These are phyloP conservation scores for Candida silvicultrix DNA, from an alignment of 805 yeast species.

Conservation along the genomic window DNA sequence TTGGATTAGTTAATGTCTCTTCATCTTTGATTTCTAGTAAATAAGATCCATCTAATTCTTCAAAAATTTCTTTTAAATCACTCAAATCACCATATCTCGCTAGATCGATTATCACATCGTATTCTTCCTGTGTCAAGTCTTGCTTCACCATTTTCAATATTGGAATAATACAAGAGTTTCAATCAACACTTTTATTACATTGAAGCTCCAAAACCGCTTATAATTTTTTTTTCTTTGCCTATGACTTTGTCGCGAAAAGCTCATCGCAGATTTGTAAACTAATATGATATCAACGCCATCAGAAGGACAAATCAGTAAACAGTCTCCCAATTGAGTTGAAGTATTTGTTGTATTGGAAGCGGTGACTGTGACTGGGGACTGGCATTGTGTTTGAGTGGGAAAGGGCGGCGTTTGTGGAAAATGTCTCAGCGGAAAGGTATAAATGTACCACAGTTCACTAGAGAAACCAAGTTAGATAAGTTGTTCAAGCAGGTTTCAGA, in stretches of 20 bases:
- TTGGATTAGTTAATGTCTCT: slow-evolving; percentile 60
- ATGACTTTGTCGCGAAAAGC: background rate
- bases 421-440: slow-evolving; percentile 11
- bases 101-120: slow-evolving; percentile 74
- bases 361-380: too few relatives aligned
- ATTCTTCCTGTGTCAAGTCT: slow-evolving; percentile 58
- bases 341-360: too few relatives aligned
- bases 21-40: slow-evolving; percentile 52
- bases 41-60: slow-evolving; percentile 41
- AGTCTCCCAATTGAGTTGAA: too few relatives aligned
- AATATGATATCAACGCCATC: too few relatives aligned
- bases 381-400: too few relatives aligned
- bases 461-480: slow-evolving; percentile 27
- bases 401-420: too few relatives aligned
- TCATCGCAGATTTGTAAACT: too few relatives aligned
- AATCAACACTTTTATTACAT: too few relatives aligned
- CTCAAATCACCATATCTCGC: slow-evolving; percentile 88
- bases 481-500: slow-evolving; percentile 20
- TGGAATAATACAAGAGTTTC: too few relatives aligned
- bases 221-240: background rate
- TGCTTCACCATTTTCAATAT: slow-evolving; percentile 11
- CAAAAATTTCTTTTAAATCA: slow-evolving; percentile 61
- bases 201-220: too few relatives aligned
- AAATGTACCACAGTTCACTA: slow-evolving; percentile 24
- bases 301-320: too few relatives aligned